Base-by-base conservation (phyloP, 371 early-diverging fungal species). In the Actinomucor elegans region DNA sequence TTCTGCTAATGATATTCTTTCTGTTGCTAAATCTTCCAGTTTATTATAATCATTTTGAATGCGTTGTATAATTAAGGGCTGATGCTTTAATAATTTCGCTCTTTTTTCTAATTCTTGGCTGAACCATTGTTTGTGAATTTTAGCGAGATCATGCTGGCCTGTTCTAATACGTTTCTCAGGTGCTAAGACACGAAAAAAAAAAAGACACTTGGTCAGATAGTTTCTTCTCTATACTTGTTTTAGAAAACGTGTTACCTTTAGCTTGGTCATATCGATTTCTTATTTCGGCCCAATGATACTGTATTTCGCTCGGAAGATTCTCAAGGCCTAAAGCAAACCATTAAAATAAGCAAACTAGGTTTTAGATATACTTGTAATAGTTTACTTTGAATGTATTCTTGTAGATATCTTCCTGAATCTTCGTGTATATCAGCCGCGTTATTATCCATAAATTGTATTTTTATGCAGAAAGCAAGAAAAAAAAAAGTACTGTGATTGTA, bases 241-340 rank as follows among this genome's bases (percentile, higher is more conserved):
- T 20, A 21, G 23, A 21, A 8, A 21, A 7, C 10, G 17, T 17
- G 1, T 43, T 66, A 60, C 76, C 61, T 66, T 67, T 59, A 17
- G 66, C 59, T 40, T 67, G 61, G 34, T 77, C 71, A 38, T 73
- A 53, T 47, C 69, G 48, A 42, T 69, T 73, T 41, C 60, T 56
- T 26, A 77, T 69, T 64, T 77, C 77, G 31, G 77, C 69, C 69
- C 71, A 73, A 44, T 77, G 77, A 52, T 73, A 73, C 15, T 60
- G 62, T 57, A 77, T 77, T 59, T 77, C 77, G 57, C 77, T 77
- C 57, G 77, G 77, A 48, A 77, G 70, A 66, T 77, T 77, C 47
- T 77, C 77, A 43, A 77, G 33, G 36, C 71, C 77, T 77, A 52
- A 18, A 31, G 18, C 5, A 51, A 23, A 40, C 10, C 31, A 41